These are phyloP conservation scores for Ilyonectria robusta DNA, from an alignment of 2,329 filamentous ascomycete genomes.

Conservation along the genomic window DNA sequence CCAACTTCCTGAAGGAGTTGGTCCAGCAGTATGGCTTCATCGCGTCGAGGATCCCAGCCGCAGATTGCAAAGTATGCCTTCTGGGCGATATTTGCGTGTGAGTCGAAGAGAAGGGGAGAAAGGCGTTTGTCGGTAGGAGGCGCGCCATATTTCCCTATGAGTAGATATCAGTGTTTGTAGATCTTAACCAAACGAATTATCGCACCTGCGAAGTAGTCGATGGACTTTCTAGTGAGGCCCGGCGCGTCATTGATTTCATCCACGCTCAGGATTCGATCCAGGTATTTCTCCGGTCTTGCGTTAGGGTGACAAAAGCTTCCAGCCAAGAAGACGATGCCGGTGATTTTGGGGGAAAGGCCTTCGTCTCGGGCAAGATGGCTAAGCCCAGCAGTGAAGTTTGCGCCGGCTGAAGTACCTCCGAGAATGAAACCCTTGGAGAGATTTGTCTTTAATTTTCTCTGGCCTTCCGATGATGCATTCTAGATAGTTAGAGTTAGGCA, in stretches of 20 bases:
- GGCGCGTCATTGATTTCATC: constrained; percentile 55
- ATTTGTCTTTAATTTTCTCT: constrained; percentile 55
- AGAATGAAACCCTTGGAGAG: constrained; percentile 63
- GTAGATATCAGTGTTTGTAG: background rate
- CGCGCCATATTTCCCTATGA: constrained; percentile 43
- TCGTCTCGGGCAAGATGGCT: constrained; percentile 57
- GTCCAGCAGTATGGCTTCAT: constrained; percentile 64
- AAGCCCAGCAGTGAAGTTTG: constrained; percentile 64
- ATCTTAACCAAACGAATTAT: too few species aligned
- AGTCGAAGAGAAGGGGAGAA: constrained; percentile 55
- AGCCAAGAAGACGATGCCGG: constrained; percentile 62
- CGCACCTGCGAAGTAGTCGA: constrained; percentile 52
- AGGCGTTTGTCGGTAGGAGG: constrained; percentile 54
- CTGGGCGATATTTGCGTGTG: constrained; percentile 48
- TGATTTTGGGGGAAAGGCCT: constrained; percentile 57
- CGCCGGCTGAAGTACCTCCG: constrained; percentile 65
- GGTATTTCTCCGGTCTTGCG: constrained; percentile 57
- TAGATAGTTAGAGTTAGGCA: constrained; percentile 13
- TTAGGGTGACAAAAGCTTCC: constrained; percentile 58
- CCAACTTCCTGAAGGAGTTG: constrained; percentile 51
- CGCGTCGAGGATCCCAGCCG: constrained; percentile 63
- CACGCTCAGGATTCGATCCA: constrained; percentile 51
- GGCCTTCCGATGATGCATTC: constrained; percentile 40
- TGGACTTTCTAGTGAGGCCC: constrained; percentile 53
- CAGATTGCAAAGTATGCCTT: constrained; percentile 63